These are phyloP conservation scores for Solanum pimpinellifolium DNA, from an alignment of 257 asterid species.

Conservation along the genomic window DNA sequence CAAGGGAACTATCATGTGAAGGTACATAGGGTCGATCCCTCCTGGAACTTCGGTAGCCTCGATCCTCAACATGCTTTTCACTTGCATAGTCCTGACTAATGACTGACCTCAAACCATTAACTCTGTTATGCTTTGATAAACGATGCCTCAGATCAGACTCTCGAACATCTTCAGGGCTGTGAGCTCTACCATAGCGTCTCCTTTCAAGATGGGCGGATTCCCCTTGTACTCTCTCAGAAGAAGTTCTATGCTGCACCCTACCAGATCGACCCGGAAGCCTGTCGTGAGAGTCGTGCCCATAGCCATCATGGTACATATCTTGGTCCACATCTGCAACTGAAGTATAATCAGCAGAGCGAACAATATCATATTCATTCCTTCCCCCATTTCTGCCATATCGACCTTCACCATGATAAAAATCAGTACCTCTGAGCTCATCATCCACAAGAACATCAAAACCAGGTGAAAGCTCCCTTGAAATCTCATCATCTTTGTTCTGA, in stretches of 20 bases:
- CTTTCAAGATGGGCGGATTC: slow-evolving; percentile 30
- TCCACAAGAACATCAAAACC: slow-evolving; percentile 93
- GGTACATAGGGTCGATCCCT: slow-evolving; percentile 25
- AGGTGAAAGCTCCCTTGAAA: slow-evolving; percentile 89
- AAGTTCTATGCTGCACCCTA: slow-evolving; percentile 46
- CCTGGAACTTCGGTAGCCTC: slow-evolving; percentile 25
- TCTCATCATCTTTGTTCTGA: slow-evolving; percentile 26
- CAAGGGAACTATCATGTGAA: slow-evolving; percentile 32
- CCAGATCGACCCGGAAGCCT: slow-evolving; percentile 34
- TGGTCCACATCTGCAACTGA: slow-evolving; percentile 21
- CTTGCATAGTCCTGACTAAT: slow-evolving; percentile 46
- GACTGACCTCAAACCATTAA: slow-evolving; percentile 77
- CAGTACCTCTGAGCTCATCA: slow-evolving; percentile 63
- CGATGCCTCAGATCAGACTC: slow-evolving; percentile 67
- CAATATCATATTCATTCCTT: slow-evolving; percentile 33
- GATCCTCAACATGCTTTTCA: slow-evolving; percentile 31
- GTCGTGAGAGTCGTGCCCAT: slow-evolving; percentile 35
- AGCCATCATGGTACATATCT: slow-evolving; percentile 40
- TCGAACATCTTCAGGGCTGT: slow-evolving; percentile 30
- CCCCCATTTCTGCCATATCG: slow-evolving; percentile 50
- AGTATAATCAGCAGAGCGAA: slow-evolving; percentile 9
- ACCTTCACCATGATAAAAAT: slow-evolving; percentile 60
- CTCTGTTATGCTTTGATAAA: slow-evolving; percentile 44
- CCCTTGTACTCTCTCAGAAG: slow-evolving; percentile 39
- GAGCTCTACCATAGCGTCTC: slow-evolving; percentile 35